Conservation (phyloP, 192 early-diverging fungal species). For the Dissophora globulifera region DNA sequence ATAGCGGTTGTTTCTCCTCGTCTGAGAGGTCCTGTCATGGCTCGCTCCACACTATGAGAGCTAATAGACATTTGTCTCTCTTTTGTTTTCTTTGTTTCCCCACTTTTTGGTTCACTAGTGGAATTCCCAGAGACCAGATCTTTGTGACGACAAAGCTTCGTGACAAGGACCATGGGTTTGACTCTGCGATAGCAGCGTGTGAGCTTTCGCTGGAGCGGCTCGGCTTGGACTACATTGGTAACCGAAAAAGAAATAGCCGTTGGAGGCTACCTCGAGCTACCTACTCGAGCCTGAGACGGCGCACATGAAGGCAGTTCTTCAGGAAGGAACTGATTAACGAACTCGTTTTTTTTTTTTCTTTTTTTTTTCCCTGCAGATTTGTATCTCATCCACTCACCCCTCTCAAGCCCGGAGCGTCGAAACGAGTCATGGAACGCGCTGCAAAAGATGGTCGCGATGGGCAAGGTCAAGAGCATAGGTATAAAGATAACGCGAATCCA, state of each 20-base stretch:
- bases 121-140: slow-evolving; percentile 63
- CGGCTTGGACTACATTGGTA: slow-evolving; percentile 63
- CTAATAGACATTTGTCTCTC: too few species aligned
- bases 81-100: too few species aligned
- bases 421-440: slow-evolving; percentile 62
- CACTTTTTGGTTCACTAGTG: slow-evolving; percentile 19
- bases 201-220: slow-evolving; percentile 64
- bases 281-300: too few species aligned
- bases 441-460: slow-evolving; percentile 57
- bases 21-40: background rate
- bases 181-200: slow-evolving; percentile 60
- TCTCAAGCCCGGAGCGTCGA: slow-evolving; percentile 58
- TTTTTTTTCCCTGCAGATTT: slow-evolving; percentile 51
- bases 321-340: too few species aligned
- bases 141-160: slow-evolving; percentile 74
- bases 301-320: too few species aligned
- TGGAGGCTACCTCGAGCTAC: too few species aligned
- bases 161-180: slow-evolving; percentile 62
- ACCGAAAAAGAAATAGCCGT: too few species aligned
- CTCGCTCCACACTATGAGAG: too few species aligned
- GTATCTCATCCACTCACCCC: slow-evolving; percentile 69
- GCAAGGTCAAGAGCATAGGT: slow-evolving; percentile 65
- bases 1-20: background rate
- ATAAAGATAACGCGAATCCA: background rate
- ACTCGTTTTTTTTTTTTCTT: background rate